A percentile compares a stretch with the other conserved stretches of the same genome.
Conservation (phyloP, 2,329 filamentous ascomycete genomes). For the Ceratocystis cubensis region DNA sequence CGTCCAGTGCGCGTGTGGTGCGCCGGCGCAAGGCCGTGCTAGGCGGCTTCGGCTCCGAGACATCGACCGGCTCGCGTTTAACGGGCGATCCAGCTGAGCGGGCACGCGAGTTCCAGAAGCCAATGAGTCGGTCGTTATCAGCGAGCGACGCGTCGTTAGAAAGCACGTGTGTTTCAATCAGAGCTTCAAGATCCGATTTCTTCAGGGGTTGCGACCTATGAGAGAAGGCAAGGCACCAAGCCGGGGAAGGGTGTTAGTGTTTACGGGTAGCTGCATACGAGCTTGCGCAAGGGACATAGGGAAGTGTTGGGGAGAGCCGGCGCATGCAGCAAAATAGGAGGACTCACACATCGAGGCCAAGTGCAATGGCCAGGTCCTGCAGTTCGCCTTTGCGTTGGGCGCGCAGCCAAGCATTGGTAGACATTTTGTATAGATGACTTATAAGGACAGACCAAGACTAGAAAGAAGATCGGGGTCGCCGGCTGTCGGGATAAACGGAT, state of each 20-base stretch:
- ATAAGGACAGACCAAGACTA: background rate
- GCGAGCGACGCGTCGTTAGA: slow-evolving; percentile 54
- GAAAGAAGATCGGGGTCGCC: background rate
- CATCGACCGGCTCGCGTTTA: slow-evolving; percentile 39
- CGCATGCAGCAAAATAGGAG: background rate
- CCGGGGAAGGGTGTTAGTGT: background rate
- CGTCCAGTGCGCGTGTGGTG: slow-evolving; percentile 35
- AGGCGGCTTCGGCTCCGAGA: slow-evolving; percentile 32
- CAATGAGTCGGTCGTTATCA: slow-evolving; percentile 50
- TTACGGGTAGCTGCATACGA: background rate
- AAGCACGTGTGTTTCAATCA: slow-evolving; percentile 60
- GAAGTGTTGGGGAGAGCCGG: background rate
- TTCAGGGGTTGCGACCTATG: slow-evolving; percentile 55
- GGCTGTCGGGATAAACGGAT: slow-evolving; percentile 10
- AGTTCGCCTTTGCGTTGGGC: slow-evolving; percentile 74
- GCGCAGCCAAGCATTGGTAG: slow-evolving; percentile 60
- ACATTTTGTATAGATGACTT: slow-evolving; percentile 35
- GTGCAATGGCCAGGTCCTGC: slow-evolving; percentile 55
- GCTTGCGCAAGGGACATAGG: background rate
- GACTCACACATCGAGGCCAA: slow-evolving; percentile 61
- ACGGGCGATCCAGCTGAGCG: slow-evolving; percentile 47
- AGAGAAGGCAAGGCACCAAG: slow-evolving; percentile 13
- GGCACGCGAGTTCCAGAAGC: slow-evolving; percentile 63
- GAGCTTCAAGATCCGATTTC: slow-evolving; percentile 67
- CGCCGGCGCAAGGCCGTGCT: slow-evolving; percentile 31